Evolutionary conservation across 2,329 filamentous ascomycete genomes (phyloP), one percentile per base, ranked within the genome.

Genomic region (Colletotrichum sojae): DNA sequence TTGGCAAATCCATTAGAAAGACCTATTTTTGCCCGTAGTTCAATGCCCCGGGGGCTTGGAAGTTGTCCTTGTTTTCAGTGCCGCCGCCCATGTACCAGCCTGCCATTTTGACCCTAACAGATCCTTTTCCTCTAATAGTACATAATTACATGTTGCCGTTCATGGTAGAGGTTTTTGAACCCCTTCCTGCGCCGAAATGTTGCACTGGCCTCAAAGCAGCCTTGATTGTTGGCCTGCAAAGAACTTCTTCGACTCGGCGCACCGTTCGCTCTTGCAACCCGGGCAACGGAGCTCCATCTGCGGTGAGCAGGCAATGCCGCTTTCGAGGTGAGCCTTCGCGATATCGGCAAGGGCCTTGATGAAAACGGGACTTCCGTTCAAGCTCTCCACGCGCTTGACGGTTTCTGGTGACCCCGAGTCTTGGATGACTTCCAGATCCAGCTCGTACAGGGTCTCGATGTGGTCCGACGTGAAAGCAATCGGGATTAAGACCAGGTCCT

Each of bases 391-490:
- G 66, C 96, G 89, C 85, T 97, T 97, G 71, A 99, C 90, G 0
- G 90, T 92, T 39, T 95, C 94, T 0, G 89, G 83, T 75, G 93
- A 89, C 15, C 92, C 90, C 1, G 89, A 94, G 80, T 97, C 95
- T 67, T 94, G 92, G 76, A 99, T 98, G 46, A 99, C 94, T 81
- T 99, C 96, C 75, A 94, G 87, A 79, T 99, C 96, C 60, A 99
- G 84, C 80, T 99, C 96, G 78, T 92, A 98, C 1, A 99, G 85
- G 0, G 96, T 99, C 83, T 99, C 96, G 73, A 99, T 99, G 78
- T 99, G 96, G 76, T 99, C 96, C n/a, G 94, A 97, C 0, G 96
- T 99, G 79, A 99, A 99, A 6, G 96, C 96, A 73, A 99, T 97
- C 0, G 96, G 96, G 64, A 99, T 94, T 6, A 99, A 86, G 1